Evolutionary conservation across 129 eudicot species (phyloP), one percentile per base, ranked within the genome.

Genomic region (Solidago caesia): DNA sequence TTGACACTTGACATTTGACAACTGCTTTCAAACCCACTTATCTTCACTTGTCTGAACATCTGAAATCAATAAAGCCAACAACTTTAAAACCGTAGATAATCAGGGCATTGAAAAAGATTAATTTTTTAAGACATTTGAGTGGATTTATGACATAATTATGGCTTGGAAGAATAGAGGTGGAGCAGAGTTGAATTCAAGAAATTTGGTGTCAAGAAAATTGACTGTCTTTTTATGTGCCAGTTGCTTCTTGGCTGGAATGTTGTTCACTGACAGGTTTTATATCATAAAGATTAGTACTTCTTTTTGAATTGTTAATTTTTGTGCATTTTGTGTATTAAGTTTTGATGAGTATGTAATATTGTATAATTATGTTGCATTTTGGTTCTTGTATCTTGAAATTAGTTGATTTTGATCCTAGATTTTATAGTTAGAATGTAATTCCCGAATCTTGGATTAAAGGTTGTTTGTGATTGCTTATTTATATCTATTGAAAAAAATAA

Each of bases 241-340:
- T 7, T 90, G 93, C 83, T 90, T 90, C 64, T 91, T 81, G 81
- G 96, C 86, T 77, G 98, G 98, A 73, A 84, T 92, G 96, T 84
- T 92, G 82, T 92, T 92, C 90, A 88, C 96, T 51, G 87, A 85
- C 95, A 92, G 96, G 98, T 92, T 75, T 47, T 43, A 21, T 39
- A 57, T 13, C 6, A 46, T 5, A 76, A 57, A 57, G 3, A 26
- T 76, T 26, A 33, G 13, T 46, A 55, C 44, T 82, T 58, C 27
- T 49, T 61, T 62, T 47, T 26, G 27, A 56, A 71, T 3, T 26
- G 2, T 14, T 44, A 8, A 9, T 27, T 2, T 45, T 5, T 25
- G 8, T 77, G 80, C 65, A 65, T 64, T 26, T 41, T 53, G 5
- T 53, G 59, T 14, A 44, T 49, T 7, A 0, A 43, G n/a, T 61